Percentiles rank a stretch among this genome's conserved stretches.
phyloP scores from a whole-genome alignment of 495 filamentous ascomycete genomes.

The Penicillium antarcticum region DNA sequence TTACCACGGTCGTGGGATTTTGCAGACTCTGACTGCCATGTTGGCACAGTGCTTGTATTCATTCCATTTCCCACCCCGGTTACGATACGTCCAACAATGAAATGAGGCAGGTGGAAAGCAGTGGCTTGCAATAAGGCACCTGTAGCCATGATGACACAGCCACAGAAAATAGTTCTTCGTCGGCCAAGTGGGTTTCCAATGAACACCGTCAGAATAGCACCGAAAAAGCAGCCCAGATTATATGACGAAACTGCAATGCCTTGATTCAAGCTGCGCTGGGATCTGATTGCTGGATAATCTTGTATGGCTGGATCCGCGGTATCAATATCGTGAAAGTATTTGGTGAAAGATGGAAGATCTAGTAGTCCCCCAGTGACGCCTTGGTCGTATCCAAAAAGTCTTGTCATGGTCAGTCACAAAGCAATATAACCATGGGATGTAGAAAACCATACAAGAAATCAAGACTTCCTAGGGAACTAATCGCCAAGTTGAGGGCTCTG shows the following conservation, averaged over 20 bases:
- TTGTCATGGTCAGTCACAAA: constrained; percentile 6
- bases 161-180: constrained; percentile 62
- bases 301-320: constrained; percentile 6
- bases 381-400: constrained; percentile 55
- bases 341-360: constrained; percentile 50
- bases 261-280: constrained; percentile 33
- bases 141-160: constrained; percentile 61
- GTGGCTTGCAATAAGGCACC: constrained; percentile 64
- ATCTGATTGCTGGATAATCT: neutral
- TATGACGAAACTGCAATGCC: constrained; percentile 60
- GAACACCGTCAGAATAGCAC: constrained; percentile 65
- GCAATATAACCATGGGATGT: neutral
- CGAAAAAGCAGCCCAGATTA: constrained; percentile 74
- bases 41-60: constrained; percentile 48
- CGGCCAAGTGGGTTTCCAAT: constrained; percentile 70
- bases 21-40: constrained; percentile 63
- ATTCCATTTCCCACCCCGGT: constrained; percentile 67
- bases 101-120: constrained; percentile 56
- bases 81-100: constrained; percentile 63
- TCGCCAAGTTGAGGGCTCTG: constrained; percentile 59
- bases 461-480: constrained; percentile 63
- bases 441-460: constrained; percentile 53
- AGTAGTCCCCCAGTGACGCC: constrained; percentile 57
- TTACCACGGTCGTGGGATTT: constrained; percentile 68
- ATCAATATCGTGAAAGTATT: constrained; percentile 47